phyloP scores from a whole-genome alignment of 148 eudicot species.

The Camellia sinensis region DNA sequence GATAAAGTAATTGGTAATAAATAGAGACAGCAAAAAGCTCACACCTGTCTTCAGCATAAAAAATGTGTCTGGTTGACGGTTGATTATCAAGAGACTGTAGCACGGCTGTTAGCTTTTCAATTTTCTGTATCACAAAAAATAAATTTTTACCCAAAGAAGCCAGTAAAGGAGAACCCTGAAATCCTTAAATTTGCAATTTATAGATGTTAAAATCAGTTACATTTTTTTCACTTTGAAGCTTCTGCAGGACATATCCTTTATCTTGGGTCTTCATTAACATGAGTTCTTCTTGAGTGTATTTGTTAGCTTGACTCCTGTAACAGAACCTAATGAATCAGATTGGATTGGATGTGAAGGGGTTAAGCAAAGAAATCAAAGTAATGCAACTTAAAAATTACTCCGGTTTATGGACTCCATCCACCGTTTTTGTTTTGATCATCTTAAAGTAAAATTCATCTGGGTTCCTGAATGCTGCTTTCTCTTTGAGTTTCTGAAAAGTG shows the following conservation, averaged over 20 bases:
- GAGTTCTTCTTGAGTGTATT: slow-evolving; percentile 68
- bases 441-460: slow-evolving; percentile 80
- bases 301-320: slow-evolving; percentile 63
- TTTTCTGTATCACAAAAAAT: slow-evolving; percentile 47
- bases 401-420: slow-evolving; percentile 69
- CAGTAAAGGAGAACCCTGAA: neutral
- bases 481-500: slow-evolving; percentile 59
- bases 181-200: neutral
- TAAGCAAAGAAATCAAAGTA: neutral
- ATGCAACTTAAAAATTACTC: slow-evolving; percentile 35
- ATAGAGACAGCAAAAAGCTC: slow-evolving; percentile 9
- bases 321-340: slow-evolving; percentile 15
- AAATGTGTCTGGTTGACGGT: slow-evolving; percentile 55
- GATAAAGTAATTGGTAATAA: neutral
- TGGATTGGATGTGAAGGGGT: neutral
- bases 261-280: slow-evolving; percentile 86
- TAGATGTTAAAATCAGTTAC: slow-evolving; percentile 20
- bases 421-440: slow-evolving; percentile 65
- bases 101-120: slow-evolving; percentile 62
- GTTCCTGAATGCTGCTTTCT: slow-evolving; percentile 75
- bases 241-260: slow-evolving; percentile 68
- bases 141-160: neutral
- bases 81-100: slow-evolving; percentile 54
- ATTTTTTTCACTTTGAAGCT: slow-evolving; percentile 85
- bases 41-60: slow-evolving; percentile 88